These are phyloP conservation scores for Ananas comosus DNA, from an alignment of 176 grass and related monocot species.

Conservation along the genomic window DNA sequence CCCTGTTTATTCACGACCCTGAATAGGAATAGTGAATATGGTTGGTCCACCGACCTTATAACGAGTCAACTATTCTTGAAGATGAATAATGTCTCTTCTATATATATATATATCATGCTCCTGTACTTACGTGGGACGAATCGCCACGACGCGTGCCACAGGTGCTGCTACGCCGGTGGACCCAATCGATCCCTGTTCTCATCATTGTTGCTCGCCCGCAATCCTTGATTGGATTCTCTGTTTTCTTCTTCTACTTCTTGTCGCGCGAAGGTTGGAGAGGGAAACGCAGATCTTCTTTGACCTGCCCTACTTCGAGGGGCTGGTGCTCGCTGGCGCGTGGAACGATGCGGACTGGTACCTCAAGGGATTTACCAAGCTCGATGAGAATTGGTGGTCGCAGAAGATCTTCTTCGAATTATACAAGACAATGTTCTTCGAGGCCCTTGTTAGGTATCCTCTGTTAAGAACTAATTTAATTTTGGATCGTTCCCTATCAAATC, in stretches of 20 bases:
- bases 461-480: too few species aligned
- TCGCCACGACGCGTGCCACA: slow-evolving; percentile 12
- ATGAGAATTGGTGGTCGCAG: slow-evolving; percentile 11
- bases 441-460: slow-evolving; percentile 4
- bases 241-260: not conserved
- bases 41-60: too few species aligned
- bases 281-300: slow-evolving; percentile 27
- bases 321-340: slow-evolving; percentile 17
- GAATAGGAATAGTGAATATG: too few species aligned
- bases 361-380: slow-evolving; percentile 22
- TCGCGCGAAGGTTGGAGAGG: slow-evolving; percentile 22
- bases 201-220: not conserved
- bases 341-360: slow-evolving; percentile 23
- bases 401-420: slow-evolving; percentile 20
- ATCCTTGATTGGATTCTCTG: not conserved
- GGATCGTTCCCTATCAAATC: too few species aligned
- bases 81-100: too few species aligned
- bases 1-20: too few species aligned
- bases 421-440: slow-evolving; percentile 26
- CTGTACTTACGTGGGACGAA: not conserved
- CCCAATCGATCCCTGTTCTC: not conserved
- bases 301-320: slow-evolving; percentile 22
- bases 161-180: not conserved
- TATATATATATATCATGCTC: too few species aligned
- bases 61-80: too few species aligned